Percentiles rank a stretch among this genome's conserved stretches.
Evolutionary conservation across 257 asterid species (phyloP).

Genomic region (Solanum corneliomulleri): DNA sequence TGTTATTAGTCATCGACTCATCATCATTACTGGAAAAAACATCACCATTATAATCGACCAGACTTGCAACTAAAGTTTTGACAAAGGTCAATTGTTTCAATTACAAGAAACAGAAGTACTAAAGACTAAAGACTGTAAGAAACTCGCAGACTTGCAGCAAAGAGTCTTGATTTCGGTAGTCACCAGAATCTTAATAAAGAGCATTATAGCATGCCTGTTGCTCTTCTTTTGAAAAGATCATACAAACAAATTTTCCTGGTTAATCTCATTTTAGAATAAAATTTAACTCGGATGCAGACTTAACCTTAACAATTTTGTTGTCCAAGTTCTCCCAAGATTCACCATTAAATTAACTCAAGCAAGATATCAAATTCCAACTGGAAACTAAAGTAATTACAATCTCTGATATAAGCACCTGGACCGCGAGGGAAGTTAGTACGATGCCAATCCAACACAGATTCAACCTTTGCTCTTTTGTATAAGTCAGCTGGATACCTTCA

Average conservation of each 20-base stretch:
- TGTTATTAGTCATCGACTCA: not conserved
- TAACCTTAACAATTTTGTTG: not conserved
- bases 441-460: slow-evolving; percentile 91
- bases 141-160: not conserved
- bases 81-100: not conserved
- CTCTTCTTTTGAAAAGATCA: not conserved
- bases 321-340: not conserved
- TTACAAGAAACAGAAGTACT: not conserved
- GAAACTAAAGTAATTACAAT: not conserved
- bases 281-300: not conserved
- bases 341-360: not conserved
- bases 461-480: slow-evolving; percentile 60
- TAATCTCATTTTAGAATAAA: not conserved
- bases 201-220: not conserved
- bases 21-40: not conserved
- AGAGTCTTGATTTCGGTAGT: not conserved
- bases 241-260: not conserved
- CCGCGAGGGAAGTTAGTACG: slow-evolving; percentile 70
- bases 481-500: slow-evolving; percentile 83
- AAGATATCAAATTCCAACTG: not conserved
- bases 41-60: not conserved
- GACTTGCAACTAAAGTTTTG: not conserved
- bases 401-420: slow-evolving; percentile 40
- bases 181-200: not conserved
- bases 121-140: not conserved